phyloP scores from a whole-genome alignment of 1,139 yeast species.

The Pneumocystis wakefieldiae region DNA sequence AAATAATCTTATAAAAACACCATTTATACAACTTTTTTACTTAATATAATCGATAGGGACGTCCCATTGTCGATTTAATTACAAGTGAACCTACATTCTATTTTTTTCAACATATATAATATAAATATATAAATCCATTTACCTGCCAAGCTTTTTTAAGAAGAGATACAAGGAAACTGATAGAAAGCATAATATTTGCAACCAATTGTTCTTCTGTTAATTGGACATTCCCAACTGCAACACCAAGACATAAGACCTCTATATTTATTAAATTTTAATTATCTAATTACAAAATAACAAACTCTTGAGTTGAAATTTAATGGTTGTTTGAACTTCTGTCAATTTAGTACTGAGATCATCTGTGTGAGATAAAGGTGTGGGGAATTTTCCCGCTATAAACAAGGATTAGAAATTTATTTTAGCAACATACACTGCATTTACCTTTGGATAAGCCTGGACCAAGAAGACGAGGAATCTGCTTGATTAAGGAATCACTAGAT shows the following conservation, averaged over 20 bases:
- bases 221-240: conserved; percentile 95
- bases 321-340: conserved; percentile 95
- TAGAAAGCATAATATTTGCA: conserved; percentile 96
- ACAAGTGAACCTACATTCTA: conserved; percentile 99
- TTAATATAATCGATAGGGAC: conserved; percentile 98
- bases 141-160: conserved; percentile 61
- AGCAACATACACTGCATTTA: background rate
- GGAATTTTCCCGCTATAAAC: conserved; percentile 90
- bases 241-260: conserved; percentile 69
- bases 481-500: conserved; percentile 98
- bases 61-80: conserved; percentile 99
- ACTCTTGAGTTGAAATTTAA: conserved; percentile 98
- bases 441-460: conserved; percentile 98
- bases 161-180: conserved; percentile 98
- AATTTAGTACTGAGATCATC: conserved; percentile 96
- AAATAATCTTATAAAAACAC: too few relatives aligned
- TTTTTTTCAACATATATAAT: conserved; percentile 43
- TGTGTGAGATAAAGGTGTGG: conserved; percentile 99
- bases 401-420: background rate
- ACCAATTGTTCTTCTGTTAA: conserved; percentile 95
- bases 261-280: conserved; percentile 26
- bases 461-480: conserved; percentile 99
- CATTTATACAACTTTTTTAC: conserved; percentile 9
- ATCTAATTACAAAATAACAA: conserved; percentile 39
- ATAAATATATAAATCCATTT: background rate